Conservation (phyloP, 495 filamentous ascomycete genomes). For the Neurospora cerealis region DNA sequence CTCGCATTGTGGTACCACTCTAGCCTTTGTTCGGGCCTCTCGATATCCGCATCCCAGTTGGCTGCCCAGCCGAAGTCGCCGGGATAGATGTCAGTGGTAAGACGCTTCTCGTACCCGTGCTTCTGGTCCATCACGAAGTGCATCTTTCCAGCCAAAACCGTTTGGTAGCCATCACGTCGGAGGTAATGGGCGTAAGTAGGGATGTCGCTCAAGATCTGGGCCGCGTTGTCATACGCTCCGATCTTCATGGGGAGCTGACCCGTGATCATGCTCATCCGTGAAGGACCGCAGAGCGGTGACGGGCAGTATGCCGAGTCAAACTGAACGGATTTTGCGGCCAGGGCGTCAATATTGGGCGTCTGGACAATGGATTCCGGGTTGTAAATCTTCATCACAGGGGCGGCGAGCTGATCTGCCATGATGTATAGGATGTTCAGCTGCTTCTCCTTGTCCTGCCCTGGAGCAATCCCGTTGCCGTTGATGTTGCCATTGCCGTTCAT, state of each 20-base stretch:
- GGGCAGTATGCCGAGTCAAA: conserved; percentile 89
- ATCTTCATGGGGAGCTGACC: conserved; percentile 81
- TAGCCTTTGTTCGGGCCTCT: conserved; percentile 61
- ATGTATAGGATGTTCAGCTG: conserved; percentile 38
- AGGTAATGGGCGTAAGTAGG: conserved; percentile 87
- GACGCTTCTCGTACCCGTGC: conserved; percentile 77
- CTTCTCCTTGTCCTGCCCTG: conserved; percentile 11
- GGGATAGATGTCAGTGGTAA: conserved; percentile 89
- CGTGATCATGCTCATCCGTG: conserved; percentile 80
- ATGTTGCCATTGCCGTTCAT: not conserved
- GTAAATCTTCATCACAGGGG: conserved; percentile 74
- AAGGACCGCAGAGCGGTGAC: conserved; percentile 78
- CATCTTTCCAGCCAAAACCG: conserved; percentile 88
- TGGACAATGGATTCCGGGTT: conserved; percentile 71
- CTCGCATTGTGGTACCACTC: conserved; percentile 93
- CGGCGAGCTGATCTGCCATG: conserved; percentile 89
- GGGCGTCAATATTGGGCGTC: conserved; percentile 74
- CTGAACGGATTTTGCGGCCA: conserved; percentile 66
- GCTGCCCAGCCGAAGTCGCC: conserved; percentile 85
- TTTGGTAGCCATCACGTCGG: conserved; percentile 75
- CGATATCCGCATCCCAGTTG: conserved; percentile 56
- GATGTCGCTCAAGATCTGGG: conserved; percentile 59
- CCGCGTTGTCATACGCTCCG: conserved; percentile 78
- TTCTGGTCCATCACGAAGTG: conserved; percentile 90
- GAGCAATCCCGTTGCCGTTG: not conserved